Evolutionary conservation across 768 basidiomycete species (phyloP), one percentile per base, ranked within the genome.

Genomic region (Pisolithus marmoratus): DNA sequence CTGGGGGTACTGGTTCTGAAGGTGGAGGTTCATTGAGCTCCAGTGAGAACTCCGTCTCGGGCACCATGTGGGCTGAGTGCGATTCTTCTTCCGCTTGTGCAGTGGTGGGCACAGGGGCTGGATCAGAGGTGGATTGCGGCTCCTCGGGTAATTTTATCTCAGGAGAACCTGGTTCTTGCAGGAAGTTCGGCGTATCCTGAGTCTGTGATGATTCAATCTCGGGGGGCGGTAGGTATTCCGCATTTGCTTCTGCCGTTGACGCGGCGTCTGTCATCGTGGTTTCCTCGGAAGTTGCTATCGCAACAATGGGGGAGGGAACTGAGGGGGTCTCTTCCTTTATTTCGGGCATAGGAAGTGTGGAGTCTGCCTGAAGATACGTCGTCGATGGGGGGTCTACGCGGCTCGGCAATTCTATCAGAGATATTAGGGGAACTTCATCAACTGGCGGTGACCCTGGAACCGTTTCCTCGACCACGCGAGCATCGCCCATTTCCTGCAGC

Each of bases 1-100:
- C 66, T 50, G 66, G 66, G 0, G 63, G 65, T 38, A 67, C 57
- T 9, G 67, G 65, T 37, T 67, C 66, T 38, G 67, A 65, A 24
- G 66, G 61, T 12, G 61, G 61, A 41, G 65, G 67, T 24, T 65
- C 67, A 38, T 48, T 65, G 50, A 69, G 51, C 41, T 68, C 63
- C 26, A 68, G 58, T 8, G 51, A 9, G 5, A 38, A 50, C 41
- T 62, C 54, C 22, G 48, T 4, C 29, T 58, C 56, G 26, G 52
- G 23, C 48, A 49, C 64, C 31, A 19, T 49, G 14, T 36, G 40
- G 9, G 31, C 48, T 31, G 50, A 41, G 34, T 38, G 23, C 41
- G 49, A 22, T 2, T 57, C 50, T 2, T 57, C 50, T 55, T 63
- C 56, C 26, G 49, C 11, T 26, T 46, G 26, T 6, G 45, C 37